Evolutionary conservation across 441 rosid species (phyloP).

Genomic region (Arabidopsis hybrid): DNA sequence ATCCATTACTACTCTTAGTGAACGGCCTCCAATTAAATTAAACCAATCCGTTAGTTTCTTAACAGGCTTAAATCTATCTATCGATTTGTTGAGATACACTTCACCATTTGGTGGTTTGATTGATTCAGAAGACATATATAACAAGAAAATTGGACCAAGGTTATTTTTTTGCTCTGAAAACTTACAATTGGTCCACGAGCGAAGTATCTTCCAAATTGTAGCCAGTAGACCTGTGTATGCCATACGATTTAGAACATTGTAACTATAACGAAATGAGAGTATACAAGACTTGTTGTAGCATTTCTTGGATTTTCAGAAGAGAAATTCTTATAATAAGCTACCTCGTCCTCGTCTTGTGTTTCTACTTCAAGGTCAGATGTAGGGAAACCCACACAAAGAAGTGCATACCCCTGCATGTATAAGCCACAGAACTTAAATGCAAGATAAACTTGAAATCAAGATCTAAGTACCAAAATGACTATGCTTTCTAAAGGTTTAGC

Average conservation of each 20-base stretch:
- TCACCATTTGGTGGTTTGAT: not conserved
- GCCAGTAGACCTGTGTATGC: conserved; percentile 91
- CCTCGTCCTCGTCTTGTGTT: conserved; percentile 98
- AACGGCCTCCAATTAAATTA: not conserved
- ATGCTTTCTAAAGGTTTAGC: not conserved
- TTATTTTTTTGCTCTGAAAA: conserved; percentile 28
- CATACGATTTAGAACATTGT: conserved; percentile 16
- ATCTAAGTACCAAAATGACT: not conserved
- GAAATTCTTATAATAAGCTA: conserved; percentile 39
- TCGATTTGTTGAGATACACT: not conserved
- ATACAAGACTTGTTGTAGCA: conserved; percentile 4
- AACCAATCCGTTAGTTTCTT: not conserved
- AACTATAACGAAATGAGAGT: conserved; percentile 13
- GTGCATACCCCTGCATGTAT: conserved; percentile 83
- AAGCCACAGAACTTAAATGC: conserved; percentile 28
- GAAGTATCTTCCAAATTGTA: conserved; percentile 98
- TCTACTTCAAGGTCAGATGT: conserved; percentile 89
- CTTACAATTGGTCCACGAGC: conserved; percentile 98
- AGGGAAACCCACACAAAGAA: conserved; percentile 90
- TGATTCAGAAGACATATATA: conserved; percentile 13
- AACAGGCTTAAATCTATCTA: not conserved
- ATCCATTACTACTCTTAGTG: not conserved
- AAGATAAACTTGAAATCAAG: conserved; percentile 8
- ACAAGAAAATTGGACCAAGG: conserved; percentile 4
- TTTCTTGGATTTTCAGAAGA: conserved; percentile 26